phyloP scores from a whole-genome alignment of 768 basidiomycete genomes.

The Lactifluus pinguis region DNA sequence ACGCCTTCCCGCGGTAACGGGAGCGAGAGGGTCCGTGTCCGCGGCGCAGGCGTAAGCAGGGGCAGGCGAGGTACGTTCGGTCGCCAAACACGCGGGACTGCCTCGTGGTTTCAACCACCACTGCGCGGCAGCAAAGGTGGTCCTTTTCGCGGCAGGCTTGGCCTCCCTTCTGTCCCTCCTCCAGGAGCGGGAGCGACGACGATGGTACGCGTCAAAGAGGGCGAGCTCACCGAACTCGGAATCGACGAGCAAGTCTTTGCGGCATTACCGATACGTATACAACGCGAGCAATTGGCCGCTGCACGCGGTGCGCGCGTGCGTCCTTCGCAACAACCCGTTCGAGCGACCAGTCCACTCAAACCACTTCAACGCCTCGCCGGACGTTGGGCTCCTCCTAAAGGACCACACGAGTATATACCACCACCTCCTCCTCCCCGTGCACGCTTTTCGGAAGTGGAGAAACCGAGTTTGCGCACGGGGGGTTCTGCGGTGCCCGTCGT shows the following conservation, averaged over 20 bases:
- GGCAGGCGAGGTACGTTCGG: neutral
- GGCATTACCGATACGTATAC: conserved; percentile 52
- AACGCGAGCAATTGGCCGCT: conserved; percentile 64
- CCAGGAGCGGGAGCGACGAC: neutral
- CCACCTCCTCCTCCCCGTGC: conserved; percentile 50
- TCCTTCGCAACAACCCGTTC: conserved; percentile 9
- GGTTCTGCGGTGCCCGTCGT: conserved; percentile 32
- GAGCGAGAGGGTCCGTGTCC: conserved; percentile 1
- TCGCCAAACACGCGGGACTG: neutral
- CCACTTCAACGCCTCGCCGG: conserved; percentile 40
- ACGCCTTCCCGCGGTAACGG: neutral
- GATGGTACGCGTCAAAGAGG: conserved; percentile 38
- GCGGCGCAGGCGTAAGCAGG: conserved; percentile 9
- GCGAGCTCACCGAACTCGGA: conserved; percentile 51
- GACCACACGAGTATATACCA: conserved; percentile 29
- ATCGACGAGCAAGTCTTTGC: conserved; percentile 70
- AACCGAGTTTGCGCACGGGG: conserved; percentile 36
- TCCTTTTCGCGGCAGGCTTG: conserved; percentile 33
- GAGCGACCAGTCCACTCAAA: conserved; percentile 28
- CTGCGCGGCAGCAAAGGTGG: neutral
- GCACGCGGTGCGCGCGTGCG: conserved; percentile 39
- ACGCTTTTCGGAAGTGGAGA: conserved; percentile 44
- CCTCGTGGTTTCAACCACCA: neutral
- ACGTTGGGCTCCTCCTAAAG: conserved; percentile 27
- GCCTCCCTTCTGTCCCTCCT: conserved; percentile 24